Evolutionary conservation across 768 basidiomycete genomes (phyloP).

Genomic region (Tulasnella sp.): DNA sequence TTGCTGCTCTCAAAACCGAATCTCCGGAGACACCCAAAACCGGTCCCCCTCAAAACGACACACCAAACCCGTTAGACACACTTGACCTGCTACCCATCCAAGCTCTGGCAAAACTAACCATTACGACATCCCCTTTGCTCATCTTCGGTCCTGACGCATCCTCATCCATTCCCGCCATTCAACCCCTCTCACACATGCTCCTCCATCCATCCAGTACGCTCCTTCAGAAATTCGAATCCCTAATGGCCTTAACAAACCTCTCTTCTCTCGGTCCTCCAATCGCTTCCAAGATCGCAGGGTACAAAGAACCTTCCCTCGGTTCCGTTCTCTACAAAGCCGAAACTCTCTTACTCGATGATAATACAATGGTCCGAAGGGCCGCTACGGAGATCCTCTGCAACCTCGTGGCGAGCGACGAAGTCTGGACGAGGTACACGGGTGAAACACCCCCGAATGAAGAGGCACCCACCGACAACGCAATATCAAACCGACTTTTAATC

Average conservation of each 20-base stretch:
- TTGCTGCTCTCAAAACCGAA: neutral
- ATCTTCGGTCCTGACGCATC: conserved; percentile 81
- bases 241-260: conserved; percentile 95
- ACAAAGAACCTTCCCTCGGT: conserved; percentile 28
- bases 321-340: conserved; percentile 56
- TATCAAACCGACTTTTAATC: conserved; percentile 45
- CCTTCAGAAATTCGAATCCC: conserved; percentile 78
- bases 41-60: neutral
- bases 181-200: conserved; percentile 64
- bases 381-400: conserved; percentile 89
- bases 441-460: conserved; percentile 24
- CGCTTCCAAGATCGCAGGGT: conserved; percentile 48
- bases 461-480: conserved; percentile 29
- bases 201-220: conserved; percentile 53
- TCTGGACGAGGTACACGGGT: conserved; percentile 56
- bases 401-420: conserved; percentile 60
- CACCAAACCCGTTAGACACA: conserved; percentile 28
- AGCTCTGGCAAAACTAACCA: conserved; percentile 83
- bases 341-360: conserved; percentile 67
- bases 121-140: conserved; percentile 79
- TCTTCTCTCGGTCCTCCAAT: conserved; percentile 60
- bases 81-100: conserved; percentile 57
- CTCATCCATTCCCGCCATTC: conserved; percentile 67
- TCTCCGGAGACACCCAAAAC: neutral
- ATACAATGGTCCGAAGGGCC: conserved; percentile 69